A percentile compares a stretch with the other conserved stretches of the same genome.
Evolutionary conservation across 1,284 basidiomycete genomes (phyloP).

Genomic region (Irpex lacteus): DNA sequence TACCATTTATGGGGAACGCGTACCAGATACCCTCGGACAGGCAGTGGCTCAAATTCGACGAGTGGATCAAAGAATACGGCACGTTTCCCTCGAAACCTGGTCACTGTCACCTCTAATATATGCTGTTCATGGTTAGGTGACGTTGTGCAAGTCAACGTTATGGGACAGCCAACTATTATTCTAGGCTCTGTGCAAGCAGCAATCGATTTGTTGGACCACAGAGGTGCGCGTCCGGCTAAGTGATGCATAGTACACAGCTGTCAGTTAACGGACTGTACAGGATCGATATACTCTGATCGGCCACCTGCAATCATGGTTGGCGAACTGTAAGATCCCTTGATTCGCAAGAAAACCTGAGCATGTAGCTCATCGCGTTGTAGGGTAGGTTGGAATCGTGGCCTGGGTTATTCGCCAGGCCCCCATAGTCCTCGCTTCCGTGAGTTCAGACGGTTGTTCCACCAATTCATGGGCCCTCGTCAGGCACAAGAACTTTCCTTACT

Average conservation of each 20-base stretch:
- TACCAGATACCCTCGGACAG: conserved; percentile 29
- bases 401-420: conserved; percentile 37
- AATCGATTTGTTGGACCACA: conserved; percentile 29
- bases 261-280: conserved; percentile 21
- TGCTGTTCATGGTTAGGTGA: conserved; percentile 21
- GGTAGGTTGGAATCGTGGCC: conserved; percentile 40
- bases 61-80: conserved; percentile 32
- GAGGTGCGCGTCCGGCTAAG: conserved; percentile 18
- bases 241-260: not conserved
- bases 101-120: not conserved
- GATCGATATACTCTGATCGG: conserved; percentile 39
- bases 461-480: conserved; percentile 36
- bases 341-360: not conserved
- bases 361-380: conserved; percentile 19
- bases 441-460: conserved; percentile 37
- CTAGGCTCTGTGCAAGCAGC: conserved; percentile 29
- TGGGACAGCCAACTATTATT: conserved; percentile 31
- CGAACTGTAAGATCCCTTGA: conserved; percentile 33
- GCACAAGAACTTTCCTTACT: conserved; percentile 24
- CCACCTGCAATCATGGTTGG: conserved; percentile 39
- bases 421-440: conserved; percentile 38
- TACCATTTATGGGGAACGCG: conserved; percentile 29
- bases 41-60: conserved; percentile 31
- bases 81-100: conserved; percentile 6
- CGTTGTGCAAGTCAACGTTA: conserved; percentile 26